Evolutionary conservation across 345 rosid genomes (phyloP), one percentile per base, ranked within the genome.

Genomic region (Turnera subulata): DNA sequence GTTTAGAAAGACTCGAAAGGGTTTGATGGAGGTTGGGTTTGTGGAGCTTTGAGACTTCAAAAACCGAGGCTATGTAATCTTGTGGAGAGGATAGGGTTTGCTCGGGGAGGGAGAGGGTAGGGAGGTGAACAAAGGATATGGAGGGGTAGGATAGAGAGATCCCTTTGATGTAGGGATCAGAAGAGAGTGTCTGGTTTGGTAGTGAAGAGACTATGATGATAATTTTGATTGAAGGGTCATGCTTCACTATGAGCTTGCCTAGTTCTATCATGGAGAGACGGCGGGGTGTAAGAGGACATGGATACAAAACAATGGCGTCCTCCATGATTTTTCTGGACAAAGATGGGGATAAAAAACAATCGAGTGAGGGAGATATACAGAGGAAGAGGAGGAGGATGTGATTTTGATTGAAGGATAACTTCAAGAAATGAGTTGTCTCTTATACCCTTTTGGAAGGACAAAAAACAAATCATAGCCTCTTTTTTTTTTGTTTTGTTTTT

Each of bases 71-170:
- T 20, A 76, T 83, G 32, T 59, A 70, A 64, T 69, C 68, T 22
- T 45, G 44, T 17, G 61, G 65, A 14, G 63, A n/a, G 73, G 65
- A 37, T 19, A 61, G 19, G 59, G 70, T 39, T 69, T 67, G 19
- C 5, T 56, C 61, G 52, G 65, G 60, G 9, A 68, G 76, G 39
- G 69, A 49, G 40, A 63, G 46, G 37, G 61, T 1, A 13, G 85
- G 77, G 46, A 82, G 82, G 50, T 38, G 73, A 74, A 75, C 75
- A 68, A 84, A 79, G 62, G 68, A 63, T 32, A 84, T 65, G 56
- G 84, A 66, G 50, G 85, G 70, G 21, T 58, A 14, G 66, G 81
- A 1, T 65, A 72, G 40, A 21, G 78, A 42, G 73, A 73, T 66
- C 32, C 29, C 1, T 58, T 74, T 42, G 46, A 78, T 63, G 62